Percentiles rank a stretch among this genome's conserved stretches.
These are phyloP conservation scores for Coemansia sp. DNA, from an alignment of 192 early-diverging fungal species.

Conservation along the genomic window DNA sequence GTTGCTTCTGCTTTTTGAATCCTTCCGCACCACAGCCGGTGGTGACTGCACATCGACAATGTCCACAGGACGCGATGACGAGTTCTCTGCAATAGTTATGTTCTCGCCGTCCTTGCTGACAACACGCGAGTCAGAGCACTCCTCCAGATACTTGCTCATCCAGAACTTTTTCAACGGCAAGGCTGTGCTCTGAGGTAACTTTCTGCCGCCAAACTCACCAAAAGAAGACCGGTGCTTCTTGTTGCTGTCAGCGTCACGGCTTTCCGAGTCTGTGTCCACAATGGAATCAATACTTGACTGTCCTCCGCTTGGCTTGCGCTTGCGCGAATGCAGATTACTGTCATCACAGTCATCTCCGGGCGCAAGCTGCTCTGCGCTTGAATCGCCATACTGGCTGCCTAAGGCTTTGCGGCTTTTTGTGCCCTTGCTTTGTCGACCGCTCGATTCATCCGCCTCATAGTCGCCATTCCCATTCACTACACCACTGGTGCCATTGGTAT, in stretches of 20 bases:
- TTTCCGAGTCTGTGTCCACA: background rate
- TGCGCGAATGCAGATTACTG: background rate
- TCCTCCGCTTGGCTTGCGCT: background rate
- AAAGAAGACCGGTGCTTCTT: conserved; percentile 28
- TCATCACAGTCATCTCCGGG: background rate
- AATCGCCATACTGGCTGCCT: conserved; percentile 14
- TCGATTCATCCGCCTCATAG: background rate
- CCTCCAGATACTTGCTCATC: conserved; percentile 50
- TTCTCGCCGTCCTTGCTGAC: conserved; percentile 11
- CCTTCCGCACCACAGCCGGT: background rate
- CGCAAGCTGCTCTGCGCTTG: background rate
- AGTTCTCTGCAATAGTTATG: conserved; percentile 1
- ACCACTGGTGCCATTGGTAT: background rate
- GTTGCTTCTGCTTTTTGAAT: background rate
- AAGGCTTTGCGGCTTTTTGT: background rate
- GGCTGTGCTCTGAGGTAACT: background rate
- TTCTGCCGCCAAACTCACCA: background rate
- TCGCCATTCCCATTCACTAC: background rate
- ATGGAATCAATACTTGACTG: background rate
- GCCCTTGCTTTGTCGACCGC: background rate
- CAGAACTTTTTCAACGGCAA: conserved; percentile 53
- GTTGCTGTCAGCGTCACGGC: background rate
- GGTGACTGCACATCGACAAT: background rate
- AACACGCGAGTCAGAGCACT: background rate
- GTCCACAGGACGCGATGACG: background rate